Evolutionary conservation across 305 asterid genomes (phyloP).

Genomic region (Solanum aculeatissimum): DNA sequence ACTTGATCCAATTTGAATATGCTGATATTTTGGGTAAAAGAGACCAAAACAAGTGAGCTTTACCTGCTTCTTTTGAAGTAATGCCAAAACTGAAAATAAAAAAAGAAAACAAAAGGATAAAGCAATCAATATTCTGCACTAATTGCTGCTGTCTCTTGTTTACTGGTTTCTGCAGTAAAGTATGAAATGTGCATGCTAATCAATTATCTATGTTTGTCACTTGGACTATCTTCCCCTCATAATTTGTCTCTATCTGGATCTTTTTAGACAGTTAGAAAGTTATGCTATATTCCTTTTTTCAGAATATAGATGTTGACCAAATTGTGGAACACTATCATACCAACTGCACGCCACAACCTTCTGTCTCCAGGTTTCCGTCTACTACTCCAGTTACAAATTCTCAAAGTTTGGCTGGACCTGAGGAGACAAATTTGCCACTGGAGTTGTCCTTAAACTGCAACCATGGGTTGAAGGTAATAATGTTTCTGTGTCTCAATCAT

Average conservation of each 20-base stretch:
- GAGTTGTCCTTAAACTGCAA: constrained; percentile 65
- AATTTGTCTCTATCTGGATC: background rate
- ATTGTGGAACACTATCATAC: constrained; percentile 74
- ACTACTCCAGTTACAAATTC: constrained; percentile 41
- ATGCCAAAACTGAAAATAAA: background rate
- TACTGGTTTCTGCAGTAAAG: background rate
- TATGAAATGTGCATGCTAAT: background rate
- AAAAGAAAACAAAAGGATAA: background rate
- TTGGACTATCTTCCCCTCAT: background rate
- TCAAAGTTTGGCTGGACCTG: constrained; percentile 9
- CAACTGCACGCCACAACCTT: constrained; percentile 66
- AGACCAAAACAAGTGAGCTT: background rate
- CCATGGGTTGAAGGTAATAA: constrained; percentile 64
- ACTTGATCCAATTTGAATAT: background rate
- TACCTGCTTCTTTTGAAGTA: background rate
- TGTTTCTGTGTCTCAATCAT: background rate
- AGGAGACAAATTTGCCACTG: constrained; percentile 49
- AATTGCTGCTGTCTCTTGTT: background rate
- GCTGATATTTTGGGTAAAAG: background rate
- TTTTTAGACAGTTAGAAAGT: background rate
- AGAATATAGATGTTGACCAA: constrained; percentile 85
- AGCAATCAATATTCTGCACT: background rate
- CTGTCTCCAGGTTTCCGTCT: constrained; percentile 56
- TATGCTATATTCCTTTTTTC: background rate
- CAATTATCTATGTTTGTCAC: background rate